Base-by-base conservation (phyloP, 2,329 filamentous ascomycete species). In the Fusarium praegraminearum region DNA sequence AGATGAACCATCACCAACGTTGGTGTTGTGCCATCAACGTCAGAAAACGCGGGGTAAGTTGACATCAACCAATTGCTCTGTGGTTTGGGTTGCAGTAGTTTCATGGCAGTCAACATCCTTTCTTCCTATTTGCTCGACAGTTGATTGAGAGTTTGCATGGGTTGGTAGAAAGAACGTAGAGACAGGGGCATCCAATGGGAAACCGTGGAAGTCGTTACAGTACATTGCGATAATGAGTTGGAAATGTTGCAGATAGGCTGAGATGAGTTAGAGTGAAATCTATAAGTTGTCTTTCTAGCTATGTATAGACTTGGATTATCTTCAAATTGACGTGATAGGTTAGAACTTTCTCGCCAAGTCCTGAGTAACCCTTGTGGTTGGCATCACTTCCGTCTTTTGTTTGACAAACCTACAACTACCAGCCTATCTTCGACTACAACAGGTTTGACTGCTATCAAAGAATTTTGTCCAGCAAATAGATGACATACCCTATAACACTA, bases 1-100 rank as follows among this genome's bases (percentile, higher is more conserved):
- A 67, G 57, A 63, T 62, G 28, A 32, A 55, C 40, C 22, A 65
- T 62, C 55, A 22, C 40, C 40, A 36, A 49, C 35, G 11, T 36
- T 22, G 26, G 26, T 45, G 16, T 13, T 53, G 46, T 67, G 57
- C 57, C 62, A 68, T 69, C 47, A 45, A 43, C 67, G 67, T 71
- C 67, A 71, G 57, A 68, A 68, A 66, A 71, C 67, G 67, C 67
- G 67, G 67, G 67, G 67, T 71, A 70, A 49, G 32, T 32, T 22
- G 41, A 41, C n/a, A 22, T 43, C 59, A 18, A 9, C 51, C 24
- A 57, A 54, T 41, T 20, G 26, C 3, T 20, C 45, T 26, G 20
- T 44, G 18, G 22, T 41, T 40, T 51, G 40, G 11, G 36, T 59
- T 60, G 28, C 38, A 63, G 47, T 30, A n/a, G 24, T 45, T n/a